A percentile compares a stretch with the other conserved stretches of the same genome.
phyloP scores from a whole-genome alignment of 1,139 yeast species.

The Sugiyamaella grinbergsii region DNA sequence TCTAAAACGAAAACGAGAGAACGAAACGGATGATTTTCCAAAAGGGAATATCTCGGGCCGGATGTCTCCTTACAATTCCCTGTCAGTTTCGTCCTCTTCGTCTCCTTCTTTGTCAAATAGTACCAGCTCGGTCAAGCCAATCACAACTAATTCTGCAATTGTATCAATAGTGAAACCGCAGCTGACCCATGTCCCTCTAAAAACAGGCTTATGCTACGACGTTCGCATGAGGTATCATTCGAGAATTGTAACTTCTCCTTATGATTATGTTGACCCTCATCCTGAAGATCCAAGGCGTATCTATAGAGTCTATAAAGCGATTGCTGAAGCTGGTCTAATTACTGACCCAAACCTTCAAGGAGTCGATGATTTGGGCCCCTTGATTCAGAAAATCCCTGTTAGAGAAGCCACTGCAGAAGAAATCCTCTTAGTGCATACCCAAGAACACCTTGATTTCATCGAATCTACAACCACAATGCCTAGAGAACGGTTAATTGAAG shows the following conservation, averaged over 20 bases:
- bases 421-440: slow-evolving; percentile 81
- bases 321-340: slow-evolving; percentile 92
- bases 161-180: slow-evolving; percentile 46
- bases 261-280: slow-evolving; percentile 95
- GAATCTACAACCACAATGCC: slow-evolving; percentile 78
- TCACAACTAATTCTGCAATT: slow-evolving; percentile 12
- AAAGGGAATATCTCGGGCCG: neutral
- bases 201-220: slow-evolving; percentile 94
- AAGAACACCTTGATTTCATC: slow-evolving; percentile 74
- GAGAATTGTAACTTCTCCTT: slow-evolving; percentile 85
- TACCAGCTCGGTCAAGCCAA: neutral
- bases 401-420: slow-evolving; percentile 89
- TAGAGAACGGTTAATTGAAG: slow-evolving; percentile 73
- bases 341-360: slow-evolving; percentile 81
- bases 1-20: slow-evolving; percentile 22
- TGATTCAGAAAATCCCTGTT: slow-evolving; percentile 85
- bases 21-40: slow-evolving; percentile 6
- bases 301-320: slow-evolving; percentile 85
- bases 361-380: slow-evolving; percentile 77
- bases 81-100: slow-evolving; percentile 8
- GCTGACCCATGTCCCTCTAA: slow-evolving; percentile 66
- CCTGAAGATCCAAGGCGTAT: slow-evolving; percentile 99
- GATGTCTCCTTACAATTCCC: slow-evolving; percentile 1
- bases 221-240: slow-evolving; percentile 98
- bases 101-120: slow-evolving; percentile 6